Evolutionary conservation across 768 basidiomycete genomes (phyloP), one percentile per base, ranked within the genome.

Genomic region (Termitomyces sp.): DNA sequence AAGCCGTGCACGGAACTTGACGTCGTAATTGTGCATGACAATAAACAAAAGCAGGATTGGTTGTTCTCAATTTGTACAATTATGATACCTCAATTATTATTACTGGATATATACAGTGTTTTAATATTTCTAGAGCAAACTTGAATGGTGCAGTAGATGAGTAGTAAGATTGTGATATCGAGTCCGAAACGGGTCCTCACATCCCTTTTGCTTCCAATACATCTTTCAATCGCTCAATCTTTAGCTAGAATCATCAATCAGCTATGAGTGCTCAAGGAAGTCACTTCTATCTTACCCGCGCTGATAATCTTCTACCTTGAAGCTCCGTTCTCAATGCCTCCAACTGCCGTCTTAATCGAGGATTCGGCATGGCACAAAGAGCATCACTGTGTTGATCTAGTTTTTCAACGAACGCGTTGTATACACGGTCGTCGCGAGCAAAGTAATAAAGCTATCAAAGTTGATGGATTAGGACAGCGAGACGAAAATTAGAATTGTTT

Each of bases 341-440:
- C 28, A 61, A 22, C 28, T 61, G 60, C n/a, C 60, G 45, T 5
- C 39, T 61, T 9, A 55, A 28, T 18, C 38, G 54, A 32, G 45
- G 54, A 38, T 61, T 61, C 3, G 48, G 55, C n/a, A 50, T 28
- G 7, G 42, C 24, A n/a, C 32, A 18, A 28, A 60, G 46, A 8
- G 11, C 44, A 40, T 49, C 69, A 65, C 79, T 79, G 66, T 84
- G 75, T 36, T 69, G 67, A 46, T 80, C 75, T 24, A 81, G 65
- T 33, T 77, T 74, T 28, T 87, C 83, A 7, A 76, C 74, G 58
- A 94, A 91, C 2, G 87, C 83, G 63, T 82, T 87, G 73, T 89
- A 91, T 12, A 91, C 86, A 46, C 96, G 86, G 63, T 95, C 90
- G 73, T 98, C 96, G 32, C 96, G 84, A 50, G 96, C 96, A 69